phyloP scores from a whole-genome alignment of 169 alveolate species.

The Plasmodium inui region DNA sequence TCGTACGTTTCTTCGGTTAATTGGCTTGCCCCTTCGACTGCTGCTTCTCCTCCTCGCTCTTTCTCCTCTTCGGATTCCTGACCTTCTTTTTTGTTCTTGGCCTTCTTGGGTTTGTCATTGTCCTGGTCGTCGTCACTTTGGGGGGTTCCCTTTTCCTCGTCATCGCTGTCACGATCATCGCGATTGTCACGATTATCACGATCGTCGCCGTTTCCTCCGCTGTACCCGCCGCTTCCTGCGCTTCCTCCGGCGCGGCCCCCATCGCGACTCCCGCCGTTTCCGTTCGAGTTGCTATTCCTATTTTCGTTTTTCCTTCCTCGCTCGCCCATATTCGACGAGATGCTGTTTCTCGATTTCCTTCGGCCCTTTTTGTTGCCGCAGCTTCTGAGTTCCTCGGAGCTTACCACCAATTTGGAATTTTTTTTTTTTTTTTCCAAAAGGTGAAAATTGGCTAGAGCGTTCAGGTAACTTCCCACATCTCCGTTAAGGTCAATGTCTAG shows the following conservation, averaged over 20 bases:
- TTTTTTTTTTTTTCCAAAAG: slow-evolving; percentile 14
- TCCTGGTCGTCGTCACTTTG: not conserved
- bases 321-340: slow-evolving; percentile 1
- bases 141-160: slow-evolving; percentile 16
- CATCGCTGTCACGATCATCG: not conserved
- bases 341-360: slow-evolving; percentile 36
- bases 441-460: slow-evolving; percentile 11
- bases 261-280: not conserved
- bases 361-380: slow-evolving; percentile 9
- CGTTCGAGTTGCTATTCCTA: not conserved
- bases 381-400: slow-evolving; percentile 15
- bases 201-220: not conserved
- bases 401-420: slow-evolving; percentile 7
- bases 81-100: slow-evolving; percentile 12
- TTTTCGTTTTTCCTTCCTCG: not conserved
- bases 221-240: not conserved
- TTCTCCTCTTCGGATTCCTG: not conserved
- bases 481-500: not conserved
- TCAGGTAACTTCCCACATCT: slow-evolving; percentile 27
- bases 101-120: slow-evolving; percentile 2
- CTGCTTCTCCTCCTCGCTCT: not conserved
- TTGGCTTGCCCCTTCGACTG: not conserved
- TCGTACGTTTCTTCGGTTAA: not conserved
- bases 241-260: not conserved
- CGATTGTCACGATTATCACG: not conserved